Percentiles rank a stretch among this genome's conserved stretches.
Conservation (phyloP, 2,329 filamentous ascomycete genomes). For the Stachybotrys chlorohalonatus region DNA sequence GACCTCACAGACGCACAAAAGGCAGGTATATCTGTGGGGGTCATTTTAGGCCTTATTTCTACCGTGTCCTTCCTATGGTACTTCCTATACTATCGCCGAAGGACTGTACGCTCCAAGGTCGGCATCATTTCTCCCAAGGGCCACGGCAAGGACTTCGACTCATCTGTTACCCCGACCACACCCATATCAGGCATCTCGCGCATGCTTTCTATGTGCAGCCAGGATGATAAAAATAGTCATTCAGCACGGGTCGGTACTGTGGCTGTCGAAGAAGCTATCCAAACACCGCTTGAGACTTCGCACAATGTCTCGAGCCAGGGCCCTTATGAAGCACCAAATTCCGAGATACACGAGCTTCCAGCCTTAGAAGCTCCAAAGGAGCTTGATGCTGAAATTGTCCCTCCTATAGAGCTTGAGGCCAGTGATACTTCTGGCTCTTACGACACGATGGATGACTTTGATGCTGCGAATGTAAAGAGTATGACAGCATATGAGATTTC, state of each 20-base stretch:
- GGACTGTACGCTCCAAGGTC: conserved; percentile 5
- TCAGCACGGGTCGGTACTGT: not conserved
- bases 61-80: conserved; percentile 18
- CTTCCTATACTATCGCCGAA: conserved; percentile 23
- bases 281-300: not conserved
- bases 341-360: conserved; percentile 44
- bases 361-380: conserved; percentile 37
- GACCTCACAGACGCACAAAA: conserved; percentile 31
- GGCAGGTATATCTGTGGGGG: conserved; percentile 36
- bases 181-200: conserved; percentile 13
- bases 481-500: conserved; percentile 42
- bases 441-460: conserved; percentile 30
- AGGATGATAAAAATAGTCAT: conserved; percentile 9
- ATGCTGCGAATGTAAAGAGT: conserved; percentile 27
- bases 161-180: conserved; percentile 17
- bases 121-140: conserved; percentile 1
- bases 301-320: conserved; percentile 8
- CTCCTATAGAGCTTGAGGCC: conserved; percentile 38
- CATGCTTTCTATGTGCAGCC: conserved; percentile 23
- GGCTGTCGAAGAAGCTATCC: not conserved
- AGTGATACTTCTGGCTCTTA: conserved; percentile 25
- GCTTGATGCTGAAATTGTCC: conserved; percentile 27
- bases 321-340: conserved; percentile 26
- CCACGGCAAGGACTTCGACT: conserved; percentile 27
- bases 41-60: conserved; percentile 21